Conservation (phyloP, 208 protist genomes). For the Tritrichomonas foetus region DNA sequence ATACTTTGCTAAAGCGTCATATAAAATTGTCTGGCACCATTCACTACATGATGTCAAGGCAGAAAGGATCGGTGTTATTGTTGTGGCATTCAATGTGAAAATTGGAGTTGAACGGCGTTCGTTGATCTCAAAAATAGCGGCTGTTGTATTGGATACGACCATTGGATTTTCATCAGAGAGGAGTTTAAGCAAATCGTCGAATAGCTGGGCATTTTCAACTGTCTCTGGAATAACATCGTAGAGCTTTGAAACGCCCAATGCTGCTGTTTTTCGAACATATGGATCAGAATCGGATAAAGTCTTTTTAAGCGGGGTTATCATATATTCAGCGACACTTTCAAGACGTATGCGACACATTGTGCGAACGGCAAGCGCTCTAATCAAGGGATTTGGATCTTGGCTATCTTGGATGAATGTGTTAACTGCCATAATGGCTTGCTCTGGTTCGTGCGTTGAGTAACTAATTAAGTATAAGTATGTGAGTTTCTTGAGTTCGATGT, state of each 20-base stretch:
- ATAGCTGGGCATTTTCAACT: slow-evolving; percentile 71
- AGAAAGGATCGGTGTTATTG: slow-evolving; percentile 79
- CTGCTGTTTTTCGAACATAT: slow-evolving; percentile 86
- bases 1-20: slow-evolving; percentile 79
- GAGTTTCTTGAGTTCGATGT: slow-evolving; percentile 6
- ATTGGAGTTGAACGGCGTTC: slow-evolving; percentile 59
- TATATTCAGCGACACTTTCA: slow-evolving; percentile 35
- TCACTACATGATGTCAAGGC: slow-evolving; percentile 88
- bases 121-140: slow-evolving; percentile 82
- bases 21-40: slow-evolving; percentile 93
- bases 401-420: slow-evolving; percentile 12
- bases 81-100: slow-evolving; percentile 65
- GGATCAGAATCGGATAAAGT: not conserved
- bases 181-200: slow-evolving; percentile 68
- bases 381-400: not conserved
- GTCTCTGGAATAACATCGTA: slow-evolving; percentile 80
- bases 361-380: slow-evolving; percentile 16
- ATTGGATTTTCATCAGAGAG: slow-evolving; percentile 89
- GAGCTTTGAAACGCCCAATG: slow-evolving; percentile 88
- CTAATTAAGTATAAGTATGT: not conserved
- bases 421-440: too few relatives aligned
- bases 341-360: slow-evolving; percentile 33
- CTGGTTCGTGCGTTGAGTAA: not conserved
- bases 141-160: slow-evolving; percentile 83
- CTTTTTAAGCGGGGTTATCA: slow-evolving; percentile 33